Evolutionary conservation across 768 basidiomycete genomes (phyloP), one percentile per base, ranked within the genome.

Genomic region (Auricularia sp.): DNA sequence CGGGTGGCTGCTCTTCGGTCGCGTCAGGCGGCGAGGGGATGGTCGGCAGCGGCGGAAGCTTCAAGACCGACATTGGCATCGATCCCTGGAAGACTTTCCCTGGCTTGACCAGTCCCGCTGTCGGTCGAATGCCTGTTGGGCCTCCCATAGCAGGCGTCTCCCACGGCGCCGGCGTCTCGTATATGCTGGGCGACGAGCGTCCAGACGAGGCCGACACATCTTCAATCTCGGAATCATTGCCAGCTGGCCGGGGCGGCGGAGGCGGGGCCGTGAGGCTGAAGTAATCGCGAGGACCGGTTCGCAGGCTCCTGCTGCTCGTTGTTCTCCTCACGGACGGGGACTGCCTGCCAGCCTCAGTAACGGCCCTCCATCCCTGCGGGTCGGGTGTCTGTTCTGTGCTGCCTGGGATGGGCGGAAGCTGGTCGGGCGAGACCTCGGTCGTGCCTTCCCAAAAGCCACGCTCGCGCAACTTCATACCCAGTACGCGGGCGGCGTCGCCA

Each of bases 391-490:
- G 69, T 11, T 69, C 66, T 39, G 71, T 71, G 59, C 73, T 75
- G 45, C 69, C 74, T 51, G 73, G 67, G 24, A 76, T 74, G 0
- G 72, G 68, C n/a, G 70, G 66, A 4, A 74, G 69, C 14, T 65
- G 61, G 64, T 18, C 58, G 33, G 70, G 67, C 18, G 54, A 56
- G 4, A 90, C 80, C 68, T 89, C 87, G 39, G 81, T 85, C 4
- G 88, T 90, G 18, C 87, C 88, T 65, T 90, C 81, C 90, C 90
- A 92, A 68, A 91, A 92, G 64, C 84, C 85, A 54, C 82, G 56
- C 11, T 58, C 44, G 5, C 56, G 56, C 10, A 59, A 33, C 56
- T 35, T 29, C 11, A 7, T 24, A 8, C 11, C 56, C 14, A 14
- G 11, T 7, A 7, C 56, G 24, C 56, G 14, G 24, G 34, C 29